These are phyloP conservation scores for Chlamydomonas urium DNA, from an alignment of 139 green algal genomes.

Conservation along the genomic window DNA sequence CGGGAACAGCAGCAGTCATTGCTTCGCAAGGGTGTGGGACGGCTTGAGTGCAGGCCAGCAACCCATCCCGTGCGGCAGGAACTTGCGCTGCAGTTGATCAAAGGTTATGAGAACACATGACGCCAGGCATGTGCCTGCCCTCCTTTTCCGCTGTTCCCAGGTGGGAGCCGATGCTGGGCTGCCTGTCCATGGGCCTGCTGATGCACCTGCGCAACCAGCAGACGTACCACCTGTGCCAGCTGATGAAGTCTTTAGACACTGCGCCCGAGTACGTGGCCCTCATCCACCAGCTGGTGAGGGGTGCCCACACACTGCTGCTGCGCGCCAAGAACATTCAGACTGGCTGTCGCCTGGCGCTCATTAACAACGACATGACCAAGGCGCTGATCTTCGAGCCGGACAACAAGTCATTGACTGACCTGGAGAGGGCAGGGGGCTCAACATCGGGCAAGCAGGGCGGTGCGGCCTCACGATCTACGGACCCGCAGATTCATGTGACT, in stretches of 20 bases:
- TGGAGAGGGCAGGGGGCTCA: not conserved
- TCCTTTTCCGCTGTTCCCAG: too few relatives aligned
- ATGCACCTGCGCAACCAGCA: slow-evolving; percentile 53
- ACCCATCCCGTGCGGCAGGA: too few relatives aligned
- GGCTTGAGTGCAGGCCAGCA: too few relatives aligned
- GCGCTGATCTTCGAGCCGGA: slow-evolving; percentile 57
- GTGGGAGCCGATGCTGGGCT: slow-evolving; percentile 63
- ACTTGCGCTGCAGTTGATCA: too few relatives aligned
- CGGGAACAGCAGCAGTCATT: too few relatives aligned
- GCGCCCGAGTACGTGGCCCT: slow-evolving; percentile 49
- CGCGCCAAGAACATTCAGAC: slow-evolving; percentile 57
- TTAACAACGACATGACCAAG: slow-evolving; percentile 39
- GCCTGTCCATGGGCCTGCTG: slow-evolving; percentile 52
- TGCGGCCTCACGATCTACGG: not conserved
- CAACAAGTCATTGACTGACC: not conserved
- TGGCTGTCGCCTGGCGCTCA: slow-evolving; percentile 50
- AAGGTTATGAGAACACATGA: too few relatives aligned
- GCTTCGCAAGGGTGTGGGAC: too few relatives aligned
- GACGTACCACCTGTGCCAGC: slow-evolving; percentile 44
- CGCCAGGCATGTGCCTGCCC: too few relatives aligned
- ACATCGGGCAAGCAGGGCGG: not conserved
- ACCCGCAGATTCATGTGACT: slow-evolving; percentile 49
- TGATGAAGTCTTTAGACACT: slow-evolving; percentile 47
- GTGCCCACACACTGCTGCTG: slow-evolving; percentile 52
- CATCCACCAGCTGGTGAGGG: slow-evolving; percentile 40